Conservation (phyloP, 306 rosid genomes). For the Castanopsis chinensis region DNA sequence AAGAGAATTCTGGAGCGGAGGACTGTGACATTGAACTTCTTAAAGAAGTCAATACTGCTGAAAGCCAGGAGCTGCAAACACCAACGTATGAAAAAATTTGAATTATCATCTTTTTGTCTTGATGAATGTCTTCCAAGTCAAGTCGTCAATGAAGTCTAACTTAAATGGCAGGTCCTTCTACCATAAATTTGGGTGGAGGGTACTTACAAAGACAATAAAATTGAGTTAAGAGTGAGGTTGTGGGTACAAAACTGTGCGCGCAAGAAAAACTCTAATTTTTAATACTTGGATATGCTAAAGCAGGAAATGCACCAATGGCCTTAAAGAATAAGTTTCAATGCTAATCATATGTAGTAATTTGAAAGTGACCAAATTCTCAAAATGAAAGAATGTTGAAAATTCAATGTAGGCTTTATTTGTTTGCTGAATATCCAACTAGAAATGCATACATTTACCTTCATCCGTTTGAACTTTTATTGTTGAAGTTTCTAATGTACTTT, state of each 20-base stretch:
- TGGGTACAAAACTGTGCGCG: no score
- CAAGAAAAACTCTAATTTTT: background rate
- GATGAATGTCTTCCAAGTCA: background rate
- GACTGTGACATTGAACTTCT: conserved; percentile 65
- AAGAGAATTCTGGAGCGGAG: conserved; percentile 65
- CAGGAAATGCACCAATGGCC: background rate
- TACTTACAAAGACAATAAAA: no score
- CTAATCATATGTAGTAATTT: background rate
- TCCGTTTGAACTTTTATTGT: background rate
- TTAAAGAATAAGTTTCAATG: background rate
- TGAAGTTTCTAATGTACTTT: background rate
- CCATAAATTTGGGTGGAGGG: no score
- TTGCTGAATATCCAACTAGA: background rate
- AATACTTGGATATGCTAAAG: background rate
- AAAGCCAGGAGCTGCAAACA: conserved; percentile 29
- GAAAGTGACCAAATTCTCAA: background rate
- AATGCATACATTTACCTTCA: background rate
- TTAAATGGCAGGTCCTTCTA: no score
- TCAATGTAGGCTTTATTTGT: background rate
- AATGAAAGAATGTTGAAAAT: background rate
- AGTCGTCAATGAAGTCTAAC: background rate
- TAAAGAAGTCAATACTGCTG: conserved; percentile 34
- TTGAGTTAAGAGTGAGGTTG: no score
- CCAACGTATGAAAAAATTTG: conserved; percentile 14
- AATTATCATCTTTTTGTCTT: conserved; percentile 40